Percentiles rank a stretch among this genome's conserved stretches.
These are phyloP conservation scores for Ogataea parapolymorpha DNA, from an alignment of 805 yeast genomes.

Conservation along the genomic window DNA sequence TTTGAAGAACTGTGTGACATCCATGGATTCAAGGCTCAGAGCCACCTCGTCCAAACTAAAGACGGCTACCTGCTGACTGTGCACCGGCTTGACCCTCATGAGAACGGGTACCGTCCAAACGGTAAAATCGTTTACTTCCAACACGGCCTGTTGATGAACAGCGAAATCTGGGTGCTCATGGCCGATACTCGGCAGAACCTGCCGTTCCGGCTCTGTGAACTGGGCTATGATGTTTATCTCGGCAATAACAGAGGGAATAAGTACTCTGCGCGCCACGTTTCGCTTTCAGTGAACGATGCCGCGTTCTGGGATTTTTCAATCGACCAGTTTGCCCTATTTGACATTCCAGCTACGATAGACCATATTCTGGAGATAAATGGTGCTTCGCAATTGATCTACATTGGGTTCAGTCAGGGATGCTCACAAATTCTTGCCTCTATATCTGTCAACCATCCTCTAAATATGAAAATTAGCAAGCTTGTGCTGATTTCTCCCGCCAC, in stretches of 20 bases:
- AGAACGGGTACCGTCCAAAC: slow-evolving; percentile 30
- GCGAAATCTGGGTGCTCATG: slow-evolving; percentile 62
- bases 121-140: slow-evolving; percentile 73
- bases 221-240: slow-evolving; percentile 92
- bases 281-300: slow-evolving; percentile 35
- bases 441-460: slow-evolving; percentile 66
- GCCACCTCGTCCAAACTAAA: slow-evolving; percentile 69
- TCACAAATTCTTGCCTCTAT: slow-evolving; percentile 91
- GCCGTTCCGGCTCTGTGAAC: slow-evolving; percentile 72
- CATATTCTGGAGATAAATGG: slow-evolving; percentile 60
- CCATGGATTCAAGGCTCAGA: slow-evolving; percentile 70
- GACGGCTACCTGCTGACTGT: slow-evolving; percentile 76
- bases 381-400: slow-evolving; percentile 50
- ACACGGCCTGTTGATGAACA: slow-evolving; percentile 87
- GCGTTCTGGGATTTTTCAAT: slow-evolving; percentile 89
- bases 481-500: slow-evolving; percentile 83
- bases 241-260: slow-evolving; percentile 94
- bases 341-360: slow-evolving; percentile 81
- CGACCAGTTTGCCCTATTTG: slow-evolving; percentile 89
- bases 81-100: slow-evolving; percentile 56
- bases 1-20: slow-evolving; percentile 64
- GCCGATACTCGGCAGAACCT: slow-evolving; percentile 43
- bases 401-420: slow-evolving; percentile 94
- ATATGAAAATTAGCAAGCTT: slow-evolving; percentile 47
- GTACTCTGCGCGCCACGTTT: slow-evolving; percentile 75